Conservation (phyloP, 257 asterid genomes). For the Henckelia pumila region DNA sequence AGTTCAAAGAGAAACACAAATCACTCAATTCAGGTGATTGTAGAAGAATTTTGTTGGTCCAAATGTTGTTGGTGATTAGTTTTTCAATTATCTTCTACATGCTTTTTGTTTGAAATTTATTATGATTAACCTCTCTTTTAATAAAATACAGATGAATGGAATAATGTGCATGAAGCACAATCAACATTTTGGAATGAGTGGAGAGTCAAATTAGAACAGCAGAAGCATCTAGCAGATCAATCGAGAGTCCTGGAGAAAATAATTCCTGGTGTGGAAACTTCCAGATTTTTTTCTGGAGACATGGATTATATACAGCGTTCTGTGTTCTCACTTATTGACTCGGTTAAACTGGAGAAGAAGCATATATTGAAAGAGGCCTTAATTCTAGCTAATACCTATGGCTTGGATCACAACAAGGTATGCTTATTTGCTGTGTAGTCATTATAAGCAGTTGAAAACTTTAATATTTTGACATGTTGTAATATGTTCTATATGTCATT, state of each 20-base stretch:
- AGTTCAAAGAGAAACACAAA: constrained; percentile 62
- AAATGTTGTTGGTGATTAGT: constrained; percentile 11
- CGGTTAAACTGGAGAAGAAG: constrained; percentile 72
- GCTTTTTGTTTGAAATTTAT: constrained; percentile 14
- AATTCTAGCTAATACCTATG: constrained; percentile 62
- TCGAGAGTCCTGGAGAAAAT: constrained; percentile 84
- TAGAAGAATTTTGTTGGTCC: constrained; percentile 10
- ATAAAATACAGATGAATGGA: constrained; percentile 64
- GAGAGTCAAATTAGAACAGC: constrained; percentile 90
- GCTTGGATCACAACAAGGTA: constrained; percentile 72
- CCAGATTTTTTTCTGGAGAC: constrained; percentile 84
- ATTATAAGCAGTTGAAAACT: constrained; percentile 8
- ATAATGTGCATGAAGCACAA: constrained; percentile 71
- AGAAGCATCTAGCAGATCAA: constrained; percentile 74
- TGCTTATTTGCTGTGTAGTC: constrained; percentile 17
- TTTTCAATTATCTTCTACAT: background rate
- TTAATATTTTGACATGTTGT: constrained; percentile 20
- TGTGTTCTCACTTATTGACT: constrained; percentile 67
- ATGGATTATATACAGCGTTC: constrained; percentile 63
- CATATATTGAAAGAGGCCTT: constrained; percentile 60
- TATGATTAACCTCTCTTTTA: constrained; percentile 18
- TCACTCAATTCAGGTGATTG: constrained; percentile 67
- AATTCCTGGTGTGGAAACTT: constrained; percentile 86
- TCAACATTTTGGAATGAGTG: constrained; percentile 98
- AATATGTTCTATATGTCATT: constrained; percentile 15